phyloP scores from a whole-genome alignment of 352 stramenopile species.

The Aphanomyces cochlioides region DNA sequence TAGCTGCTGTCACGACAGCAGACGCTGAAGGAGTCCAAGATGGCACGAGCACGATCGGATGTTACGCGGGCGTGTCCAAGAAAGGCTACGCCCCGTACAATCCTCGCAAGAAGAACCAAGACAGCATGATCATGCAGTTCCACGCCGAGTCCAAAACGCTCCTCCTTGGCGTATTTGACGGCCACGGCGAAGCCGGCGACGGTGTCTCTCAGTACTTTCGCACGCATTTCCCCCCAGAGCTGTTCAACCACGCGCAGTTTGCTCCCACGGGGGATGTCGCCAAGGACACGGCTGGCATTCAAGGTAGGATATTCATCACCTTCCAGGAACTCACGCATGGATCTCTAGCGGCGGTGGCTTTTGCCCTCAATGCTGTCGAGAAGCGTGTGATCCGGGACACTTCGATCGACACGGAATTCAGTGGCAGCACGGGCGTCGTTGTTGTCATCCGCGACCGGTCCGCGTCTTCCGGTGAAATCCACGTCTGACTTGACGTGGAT shows the following conservation, averaged over 20 bases:
- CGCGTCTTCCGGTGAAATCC: neutral
- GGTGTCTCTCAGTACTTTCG: constrained; percentile 88
- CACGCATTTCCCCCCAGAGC: constrained; percentile 82
- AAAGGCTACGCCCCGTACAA: constrained; percentile 91
- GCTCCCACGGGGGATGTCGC: constrained; percentile 45
- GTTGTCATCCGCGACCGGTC: constrained; percentile 52
- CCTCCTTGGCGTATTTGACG: constrained; percentile 95
- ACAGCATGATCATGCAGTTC: constrained; percentile 94
- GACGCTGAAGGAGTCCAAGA: constrained; percentile 66
- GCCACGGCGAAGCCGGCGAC: constrained; percentile 94
- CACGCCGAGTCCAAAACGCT: constrained; percentile 88
- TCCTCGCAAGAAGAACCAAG: constrained; percentile 97
- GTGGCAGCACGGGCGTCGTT: constrained; percentile 79
- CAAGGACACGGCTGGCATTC: constrained; percentile 52
- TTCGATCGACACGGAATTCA: constrained; percentile 92
- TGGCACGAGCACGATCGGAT: constrained; percentile 50
- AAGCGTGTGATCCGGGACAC: constrained; percentile 84
- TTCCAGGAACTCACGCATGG: neutral
- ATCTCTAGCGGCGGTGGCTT: constrained; percentile 42
- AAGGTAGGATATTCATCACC: constrained; percentile 36
- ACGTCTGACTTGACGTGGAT: neutral
- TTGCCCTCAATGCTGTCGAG: constrained; percentile 61
- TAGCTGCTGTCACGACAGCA: constrained; percentile 56
- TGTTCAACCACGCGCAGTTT: constrained; percentile 90
- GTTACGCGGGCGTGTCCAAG: constrained; percentile 77